Evolutionary conservation across 371 early-diverging fungal genomes (phyloP), one percentile per base, ranked within the genome.

Genomic region (Mortierella polycephala): DNA sequence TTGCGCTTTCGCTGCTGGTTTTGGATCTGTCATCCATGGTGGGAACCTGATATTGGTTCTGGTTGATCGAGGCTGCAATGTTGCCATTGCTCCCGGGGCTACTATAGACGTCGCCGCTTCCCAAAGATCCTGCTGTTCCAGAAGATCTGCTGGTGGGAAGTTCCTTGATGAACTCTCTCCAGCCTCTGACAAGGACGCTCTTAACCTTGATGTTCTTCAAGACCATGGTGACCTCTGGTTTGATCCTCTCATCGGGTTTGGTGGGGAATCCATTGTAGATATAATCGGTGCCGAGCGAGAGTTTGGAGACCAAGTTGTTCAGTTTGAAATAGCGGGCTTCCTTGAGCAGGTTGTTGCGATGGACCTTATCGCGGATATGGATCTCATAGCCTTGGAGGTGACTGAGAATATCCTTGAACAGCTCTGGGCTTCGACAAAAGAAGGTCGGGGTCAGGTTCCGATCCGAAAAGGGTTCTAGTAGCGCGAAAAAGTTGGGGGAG

Each of bases 341-440:
- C 64, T 84, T 88, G 21, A 90, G 70, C 37, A 90, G 60, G 57
- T 90, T 90, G 53, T 82, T 83, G 57, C 89, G 83, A 60, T 90
- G 90, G n/a, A 85, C 76, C 64, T 86, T 88, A 66, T 88, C 88
- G 47, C 84, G 81, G 62, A 90, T 85, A 42, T 81, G 75, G 45
- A 90, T 83, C 1, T 86, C 86, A 52, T 90, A 90, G 11, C 90
- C 90, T 50, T 87, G 86, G 9, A 90, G 73, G 76, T 88, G 87
- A 12, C 79, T 76, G n/a, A 90, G 54, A 52, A 90, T 86, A 18
- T 89, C 89, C 50, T 74, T 81, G 83, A 90, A 90, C 8, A 85
- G 82, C 40, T 90, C 89, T 2, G 90, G 89, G 41, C 86, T 85
- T 56, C 88, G 82, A 61, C 88, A 86, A 69, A 90, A 85, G 54